Percentiles rank a stretch among this genome's conserved stretches.
phyloP scores from a whole-genome alignment of 306 rosid species.

The Cicer bijugum region DNA sequence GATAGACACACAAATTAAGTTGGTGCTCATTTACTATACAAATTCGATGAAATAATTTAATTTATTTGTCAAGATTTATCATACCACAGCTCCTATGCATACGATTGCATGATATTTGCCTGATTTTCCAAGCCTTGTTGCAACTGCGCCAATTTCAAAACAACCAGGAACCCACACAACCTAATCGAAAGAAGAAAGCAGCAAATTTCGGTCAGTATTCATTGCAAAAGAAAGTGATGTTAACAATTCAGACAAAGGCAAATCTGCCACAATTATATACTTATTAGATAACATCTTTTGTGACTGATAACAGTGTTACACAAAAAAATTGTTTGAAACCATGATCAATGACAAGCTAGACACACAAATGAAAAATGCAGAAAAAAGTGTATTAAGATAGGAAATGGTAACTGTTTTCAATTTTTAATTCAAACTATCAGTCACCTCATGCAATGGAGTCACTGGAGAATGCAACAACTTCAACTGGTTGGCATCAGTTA shows the following conservation, averaged over 20 bases:
- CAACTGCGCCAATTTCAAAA: conserved; percentile 86
- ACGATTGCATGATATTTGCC: conserved; percentile 76
- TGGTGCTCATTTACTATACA: conserved; percentile 15
- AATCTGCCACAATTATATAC: conserved; percentile 17
- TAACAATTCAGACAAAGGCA: conserved; percentile 29
- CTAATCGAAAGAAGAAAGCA: conserved; percentile 51
- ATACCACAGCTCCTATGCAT: conserved; percentile 98
- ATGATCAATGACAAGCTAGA: conserved; percentile 10
- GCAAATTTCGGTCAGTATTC: conserved; percentile 38
- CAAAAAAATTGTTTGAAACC: neutral
- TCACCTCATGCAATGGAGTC: neutral
- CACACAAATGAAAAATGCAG: conserved; percentile 2
- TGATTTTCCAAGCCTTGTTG: conserved; percentile 74
- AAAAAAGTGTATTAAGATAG: conserved; percentile 1
- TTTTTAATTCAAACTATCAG: conserved; percentile 16
- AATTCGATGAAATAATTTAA: neutral
- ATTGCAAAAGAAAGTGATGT: conserved; percentile 22
- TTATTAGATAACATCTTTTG: conserved; percentile 1
- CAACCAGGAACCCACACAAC: conserved; percentile 98
- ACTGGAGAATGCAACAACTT: conserved; percentile 6
- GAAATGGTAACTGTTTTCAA: conserved; percentile 1
- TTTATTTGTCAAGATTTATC: conserved; percentile 29
- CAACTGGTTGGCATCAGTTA: conserved; percentile 2
- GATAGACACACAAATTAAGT: conserved; percentile 32
- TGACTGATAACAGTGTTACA: conserved; percentile 5